A percentile compares a stretch with the other conserved stretches of the same genome.
Evolutionary conservation across 2,329 filamentous ascomycete species (phyloP).

Genomic region (Xylaria sp.): DNA sequence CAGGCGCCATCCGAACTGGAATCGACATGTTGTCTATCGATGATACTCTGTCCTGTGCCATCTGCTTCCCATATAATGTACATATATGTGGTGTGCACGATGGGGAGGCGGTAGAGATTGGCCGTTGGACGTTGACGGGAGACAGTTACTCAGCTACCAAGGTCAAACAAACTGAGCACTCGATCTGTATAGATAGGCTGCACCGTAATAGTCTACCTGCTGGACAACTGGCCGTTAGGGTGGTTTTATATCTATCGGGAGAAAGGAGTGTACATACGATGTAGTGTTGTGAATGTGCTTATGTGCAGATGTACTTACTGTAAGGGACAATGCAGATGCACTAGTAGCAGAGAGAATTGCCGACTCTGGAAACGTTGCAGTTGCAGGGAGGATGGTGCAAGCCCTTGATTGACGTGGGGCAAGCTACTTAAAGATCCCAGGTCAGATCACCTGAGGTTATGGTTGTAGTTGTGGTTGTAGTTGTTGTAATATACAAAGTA

Average conservation of each 20-base stretch:
- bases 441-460: slow-evolving; percentile 21
- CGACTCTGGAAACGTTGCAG: slow-evolving; percentile 49
- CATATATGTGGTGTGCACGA: slow-evolving; percentile 15
- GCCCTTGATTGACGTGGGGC: slow-evolving; percentile 28
- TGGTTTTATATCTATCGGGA: slow-evolving; percentile 13
- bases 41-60: slow-evolving; percentile 11
- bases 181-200: not conserved
- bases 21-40: slow-evolving; percentile 26
- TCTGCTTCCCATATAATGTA: slow-evolving; percentile 28
- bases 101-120: slow-evolving; percentile 3
- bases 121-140: not conserved
- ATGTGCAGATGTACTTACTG: slow-evolving; percentile 14
- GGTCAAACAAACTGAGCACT: slow-evolving; percentile 2
- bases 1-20: slow-evolving; percentile 33
- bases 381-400: slow-evolving; percentile 33
- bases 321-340: slow-evolving; percentile 1
- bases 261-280: not conserved
- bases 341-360: slow-evolving; percentile 40
- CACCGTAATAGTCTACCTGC: not conserved
- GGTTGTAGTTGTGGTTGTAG: not conserved
- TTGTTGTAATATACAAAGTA: not conserved
- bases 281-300: not conserved
- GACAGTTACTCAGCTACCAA: too few species aligned
- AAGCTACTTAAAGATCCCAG: not conserved
- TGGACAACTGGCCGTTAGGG: not conserved